Conservation (phyloP, 2,329 filamentous ascomycete species). For the Ophiostoma ips region DNA sequence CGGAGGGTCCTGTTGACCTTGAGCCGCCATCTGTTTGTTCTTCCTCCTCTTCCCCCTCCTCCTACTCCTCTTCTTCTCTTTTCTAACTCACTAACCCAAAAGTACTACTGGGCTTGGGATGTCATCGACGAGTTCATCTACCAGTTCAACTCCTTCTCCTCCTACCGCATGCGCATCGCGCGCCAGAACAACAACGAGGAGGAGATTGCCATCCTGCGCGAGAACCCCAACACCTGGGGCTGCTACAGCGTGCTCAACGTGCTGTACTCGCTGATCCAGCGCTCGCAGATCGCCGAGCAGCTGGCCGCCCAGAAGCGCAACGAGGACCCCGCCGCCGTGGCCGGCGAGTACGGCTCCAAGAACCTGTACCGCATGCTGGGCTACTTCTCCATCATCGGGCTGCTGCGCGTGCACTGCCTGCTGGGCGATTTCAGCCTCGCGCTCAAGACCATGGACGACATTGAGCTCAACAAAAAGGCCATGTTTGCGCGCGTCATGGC, state of each 20-base stretch:
- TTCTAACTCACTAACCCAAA: constrained; percentile 6
- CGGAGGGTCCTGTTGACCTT: constrained; percentile 93
- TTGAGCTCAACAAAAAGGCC: constrained; percentile 99
- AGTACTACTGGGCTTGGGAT: constrained; percentile 99
- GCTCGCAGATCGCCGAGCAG: constrained; percentile 97
- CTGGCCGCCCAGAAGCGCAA: constrained; percentile 81
- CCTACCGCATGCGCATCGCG: constrained; percentile 85
- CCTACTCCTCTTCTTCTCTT: constrained; percentile 10
- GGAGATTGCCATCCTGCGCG: constrained; percentile 78
- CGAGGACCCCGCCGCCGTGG: constrained; percentile 75
- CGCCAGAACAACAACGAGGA: constrained; percentile 75
- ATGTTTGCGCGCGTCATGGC: constrained; percentile 98
- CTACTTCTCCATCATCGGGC: constrained; percentile 97
- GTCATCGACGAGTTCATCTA: constrained; percentile 99
- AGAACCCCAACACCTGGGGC: constrained; percentile 98
- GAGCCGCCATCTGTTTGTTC: constrained; percentile 72
- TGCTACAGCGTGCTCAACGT: constrained; percentile 99
- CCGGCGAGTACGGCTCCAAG: constrained; percentile 88
- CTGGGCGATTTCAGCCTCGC: constrained; percentile 96
- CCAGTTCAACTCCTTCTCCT: constrained; percentile 99
- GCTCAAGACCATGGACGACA: constrained; percentile 96
- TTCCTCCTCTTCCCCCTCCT: constrained; percentile 12
- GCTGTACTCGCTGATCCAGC: constrained; percentile 95
- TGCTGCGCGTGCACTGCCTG: constrained; percentile 89
- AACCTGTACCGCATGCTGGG: constrained; percentile 96